Evolutionary conservation across 345 rosid genomes (phyloP), one percentile per base, ranked within the genome.

Genomic region (Clausena lansium): DNA sequence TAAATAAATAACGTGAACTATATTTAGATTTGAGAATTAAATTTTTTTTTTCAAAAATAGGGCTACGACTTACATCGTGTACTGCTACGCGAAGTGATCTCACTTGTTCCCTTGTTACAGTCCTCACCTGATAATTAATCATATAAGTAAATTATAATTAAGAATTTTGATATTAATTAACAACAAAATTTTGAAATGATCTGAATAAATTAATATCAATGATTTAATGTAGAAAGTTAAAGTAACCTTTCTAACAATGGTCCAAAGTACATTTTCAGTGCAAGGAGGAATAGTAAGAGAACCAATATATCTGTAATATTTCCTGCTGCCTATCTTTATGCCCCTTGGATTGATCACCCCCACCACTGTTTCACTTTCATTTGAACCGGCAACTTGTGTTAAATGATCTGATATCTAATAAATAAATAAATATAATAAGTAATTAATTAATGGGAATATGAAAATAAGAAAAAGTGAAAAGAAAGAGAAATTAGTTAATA

Each of bases 261-360:
- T 93, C 98, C 98, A 95, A 19, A 76, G 19, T 20, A 93, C 92
- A 80, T 89, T 86, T 80, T 93, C 86, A 0, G 91, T 86, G 85
- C 98, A 95, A 62, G 98, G 98, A 83, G 98, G 98, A 77, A 71
- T 7, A 1, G 98, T 95, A n/a, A 95, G 97, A 68, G 98, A 95
- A 52, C 98, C 98, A 2, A 87, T 35, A 78, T 93, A 95, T 84
- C 97, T 86, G 78, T 84, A 95, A 77, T 88, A 95, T 78, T 90
- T 86, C 78, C 91, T 82, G 81, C 91, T 87, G 55, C 86, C 92
- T 3, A 89, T 54, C 38, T 87, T 80, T 28, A 95, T 82, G 38
- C 55, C n/a, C 38, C 82, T 88, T 19, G 97, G 94, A 68, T 93
- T 82, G 19, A 88, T 73, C 10, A 83, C 30, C 6, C 97, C 98